phyloP scores from a whole-genome alignment of 345 rosid species.

The Citrus unshiu region DNA sequence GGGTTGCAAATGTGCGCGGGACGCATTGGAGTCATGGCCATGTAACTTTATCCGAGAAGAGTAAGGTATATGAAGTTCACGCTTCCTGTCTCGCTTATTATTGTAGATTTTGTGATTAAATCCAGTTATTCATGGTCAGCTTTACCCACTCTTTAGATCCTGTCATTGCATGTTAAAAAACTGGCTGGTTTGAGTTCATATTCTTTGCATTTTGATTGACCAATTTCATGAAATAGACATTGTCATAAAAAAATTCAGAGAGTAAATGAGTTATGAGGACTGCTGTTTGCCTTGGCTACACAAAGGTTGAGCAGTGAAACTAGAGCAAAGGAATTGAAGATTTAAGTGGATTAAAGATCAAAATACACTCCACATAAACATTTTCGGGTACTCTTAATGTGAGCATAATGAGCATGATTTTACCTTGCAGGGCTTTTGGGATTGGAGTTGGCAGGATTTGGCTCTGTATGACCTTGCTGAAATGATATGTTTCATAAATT shows the following conservation, averaged over 20 bases:
- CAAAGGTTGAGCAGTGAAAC: not conserved
- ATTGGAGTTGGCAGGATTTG: conserved; percentile 98
- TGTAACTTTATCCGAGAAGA: conserved; percentile 56
- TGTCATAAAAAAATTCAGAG: not conserved
- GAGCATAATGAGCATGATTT: not conserved
- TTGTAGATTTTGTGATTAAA: not conserved
- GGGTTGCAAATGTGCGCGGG: conserved; percentile 94
- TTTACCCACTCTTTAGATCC: conserved; percentile 4
- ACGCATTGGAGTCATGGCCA: conserved; percentile 87
- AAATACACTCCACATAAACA: not conserved
- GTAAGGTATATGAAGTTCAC: conserved; percentile 49
- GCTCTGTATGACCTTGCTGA: conserved; percentile 73
- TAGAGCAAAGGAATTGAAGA: not conserved
- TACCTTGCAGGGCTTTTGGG: conserved; percentile 80
- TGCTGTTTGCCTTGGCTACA: not conserved
- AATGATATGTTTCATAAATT: conserved; percentile 55
- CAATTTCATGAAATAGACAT: not conserved
- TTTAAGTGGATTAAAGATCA: not conserved
- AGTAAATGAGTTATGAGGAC: not conserved
- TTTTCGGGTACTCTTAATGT: not conserved
- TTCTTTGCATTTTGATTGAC: not conserved
- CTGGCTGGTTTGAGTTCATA: not conserved
- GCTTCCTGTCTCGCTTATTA: not conserved
- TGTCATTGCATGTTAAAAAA: not conserved
- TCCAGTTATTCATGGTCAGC: not conserved